Evolutionary conservation across 305 asterid species (phyloP).

Genomic region (Fraxinus sp.): DNA sequence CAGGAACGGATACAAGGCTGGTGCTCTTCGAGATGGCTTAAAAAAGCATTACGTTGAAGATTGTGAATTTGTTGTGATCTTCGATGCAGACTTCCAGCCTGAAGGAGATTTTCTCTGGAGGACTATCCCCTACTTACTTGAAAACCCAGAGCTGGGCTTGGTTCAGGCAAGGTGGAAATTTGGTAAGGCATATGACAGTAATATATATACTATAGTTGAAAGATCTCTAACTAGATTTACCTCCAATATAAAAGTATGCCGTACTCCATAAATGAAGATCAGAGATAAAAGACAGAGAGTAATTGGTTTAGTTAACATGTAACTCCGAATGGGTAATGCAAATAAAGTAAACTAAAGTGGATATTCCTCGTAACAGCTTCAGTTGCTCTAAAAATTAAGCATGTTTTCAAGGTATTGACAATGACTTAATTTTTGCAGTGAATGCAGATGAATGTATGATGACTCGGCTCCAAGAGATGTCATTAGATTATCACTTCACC

Average conservation of each 20-base stretch:
- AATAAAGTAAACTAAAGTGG: constrained; percentile 8
- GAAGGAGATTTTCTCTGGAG: constrained; percentile 45
- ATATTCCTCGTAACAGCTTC: background rate
- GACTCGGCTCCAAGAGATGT: constrained; percentile 89
- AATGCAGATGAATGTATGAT: constrained; percentile 84
- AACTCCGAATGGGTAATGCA: background rate
- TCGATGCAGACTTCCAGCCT: constrained; percentile 55
- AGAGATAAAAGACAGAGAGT: background rate
- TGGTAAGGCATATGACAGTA: constrained; percentile 30
- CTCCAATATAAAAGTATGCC: constrained; percentile 2
- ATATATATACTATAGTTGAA: constrained; percentile 6
- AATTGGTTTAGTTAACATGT: background rate
- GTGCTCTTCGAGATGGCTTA: constrained; percentile 49
- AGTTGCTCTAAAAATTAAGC: background rate
- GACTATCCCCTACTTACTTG: constrained; percentile 43
- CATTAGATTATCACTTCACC: constrained; percentile 72
- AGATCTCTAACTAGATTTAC: background rate
- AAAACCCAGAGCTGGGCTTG: constrained; percentile 42
- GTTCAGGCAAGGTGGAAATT: constrained; percentile 58
- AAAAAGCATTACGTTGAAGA: constrained; percentile 37
- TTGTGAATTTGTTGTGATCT: constrained; percentile 46
- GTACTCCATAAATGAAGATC: background rate
- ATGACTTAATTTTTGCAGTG: constrained; percentile 42
- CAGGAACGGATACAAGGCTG: constrained; percentile 52
- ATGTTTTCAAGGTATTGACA: constrained; percentile 17